phyloP scores from a whole-genome alignment of 1,139 yeast species.

The Geotrichum siamense region DNA sequence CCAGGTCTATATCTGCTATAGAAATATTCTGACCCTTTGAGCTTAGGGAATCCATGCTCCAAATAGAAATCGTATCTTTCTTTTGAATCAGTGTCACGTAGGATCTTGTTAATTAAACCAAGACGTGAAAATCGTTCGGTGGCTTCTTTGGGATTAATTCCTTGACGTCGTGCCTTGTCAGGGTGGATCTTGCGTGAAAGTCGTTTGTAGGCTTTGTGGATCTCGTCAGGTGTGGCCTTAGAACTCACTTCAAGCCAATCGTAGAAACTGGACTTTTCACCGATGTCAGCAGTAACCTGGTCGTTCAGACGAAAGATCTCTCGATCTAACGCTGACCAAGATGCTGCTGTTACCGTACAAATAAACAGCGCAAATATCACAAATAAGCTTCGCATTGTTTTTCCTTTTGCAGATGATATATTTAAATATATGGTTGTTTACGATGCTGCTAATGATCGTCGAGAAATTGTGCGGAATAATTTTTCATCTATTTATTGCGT shows the following conservation, averaged over 20 bases:
- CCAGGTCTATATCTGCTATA: slow-evolving; percentile 44
- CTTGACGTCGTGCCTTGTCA: slow-evolving; percentile 53
- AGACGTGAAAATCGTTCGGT: slow-evolving; percentile 62
- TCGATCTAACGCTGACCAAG: slow-evolving; percentile 55
- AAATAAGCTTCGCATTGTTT: slow-evolving; percentile 4
- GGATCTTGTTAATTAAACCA: slow-evolving; percentile 65
- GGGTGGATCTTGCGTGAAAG: slow-evolving; percentile 73
- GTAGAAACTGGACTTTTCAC: slow-evolving; percentile 60
- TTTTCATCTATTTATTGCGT: too few relatives aligned
- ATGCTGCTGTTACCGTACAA: slow-evolving; percentile 14
- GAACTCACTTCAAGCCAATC: slow-evolving; percentile 34
- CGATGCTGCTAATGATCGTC: too few relatives aligned
- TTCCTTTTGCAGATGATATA: too few relatives aligned
- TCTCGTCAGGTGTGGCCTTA: slow-evolving; percentile 49
- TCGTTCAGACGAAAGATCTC: slow-evolving; percentile 75
- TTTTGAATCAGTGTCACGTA: slow-evolving; percentile 51
- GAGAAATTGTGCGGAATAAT: too few relatives aligned
- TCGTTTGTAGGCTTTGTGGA: slow-evolving; percentile 66
- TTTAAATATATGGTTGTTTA: too few relatives aligned
- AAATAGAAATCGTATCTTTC: slow-evolving; percentile 82
- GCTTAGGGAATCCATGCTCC: slow-evolving; percentile 78
- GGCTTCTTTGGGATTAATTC: slow-evolving; percentile 43
- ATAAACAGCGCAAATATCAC: slow-evolving; percentile 7
- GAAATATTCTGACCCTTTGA: slow-evolving; percentile 43
- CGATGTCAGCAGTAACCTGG: slow-evolving; percentile 57